phyloP scores from a whole-genome alignment of 1,139 yeast genomes.

The Nakaseomyces glabratus region DNA sequence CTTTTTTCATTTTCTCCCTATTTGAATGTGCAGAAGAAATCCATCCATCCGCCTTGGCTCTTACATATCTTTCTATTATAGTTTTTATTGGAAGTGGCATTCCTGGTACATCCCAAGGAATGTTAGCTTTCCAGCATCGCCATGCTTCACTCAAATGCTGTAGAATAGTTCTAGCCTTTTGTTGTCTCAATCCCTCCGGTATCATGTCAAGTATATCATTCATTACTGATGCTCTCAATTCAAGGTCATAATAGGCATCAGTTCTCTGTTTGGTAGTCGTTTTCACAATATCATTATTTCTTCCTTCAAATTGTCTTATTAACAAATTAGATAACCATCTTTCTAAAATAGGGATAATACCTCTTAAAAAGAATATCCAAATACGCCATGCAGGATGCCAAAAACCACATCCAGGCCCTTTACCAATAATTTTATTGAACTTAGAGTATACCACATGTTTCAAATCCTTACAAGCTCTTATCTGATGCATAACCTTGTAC shows the following conservation, averaged over 20 bases:
- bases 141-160: constrained; percentile 97
- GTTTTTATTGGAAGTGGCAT: constrained; percentile 83
- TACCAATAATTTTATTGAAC: constrained; percentile 75
- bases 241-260: constrained; percentile 90
- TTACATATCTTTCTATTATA: constrained; percentile 79
- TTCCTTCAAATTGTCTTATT: constrained; percentile 92
- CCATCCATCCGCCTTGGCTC: constrained; percentile 98
- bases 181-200: constrained; percentile 87
- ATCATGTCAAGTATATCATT: constrained; percentile 95
- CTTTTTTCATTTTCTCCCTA: constrained; percentile 77
- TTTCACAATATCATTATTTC: constrained; percentile 87
- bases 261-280: constrained; percentile 92
- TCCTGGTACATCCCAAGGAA: constrained; percentile 98
- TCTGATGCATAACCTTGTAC: constrained; percentile 97
- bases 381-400: constrained; percentile 99
- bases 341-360: constrained; percentile 86
- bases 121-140: constrained; percentile 99
- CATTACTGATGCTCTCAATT: constrained; percentile 87
- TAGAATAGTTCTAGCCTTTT: constrained; percentile 74
- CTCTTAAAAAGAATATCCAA: constrained; percentile 88
- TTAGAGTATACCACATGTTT: constrained; percentile 82
- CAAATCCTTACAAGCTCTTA: constrained; percentile 88
- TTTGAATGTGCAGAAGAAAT: constrained; percentile 86
- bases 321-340: constrained; percentile 90
- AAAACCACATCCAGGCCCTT: constrained; percentile 98